Evolutionary conservation across 768 basidiomycete genomes (phyloP).

Genomic region (Rhodosporidiobolus odoratus): DNA sequence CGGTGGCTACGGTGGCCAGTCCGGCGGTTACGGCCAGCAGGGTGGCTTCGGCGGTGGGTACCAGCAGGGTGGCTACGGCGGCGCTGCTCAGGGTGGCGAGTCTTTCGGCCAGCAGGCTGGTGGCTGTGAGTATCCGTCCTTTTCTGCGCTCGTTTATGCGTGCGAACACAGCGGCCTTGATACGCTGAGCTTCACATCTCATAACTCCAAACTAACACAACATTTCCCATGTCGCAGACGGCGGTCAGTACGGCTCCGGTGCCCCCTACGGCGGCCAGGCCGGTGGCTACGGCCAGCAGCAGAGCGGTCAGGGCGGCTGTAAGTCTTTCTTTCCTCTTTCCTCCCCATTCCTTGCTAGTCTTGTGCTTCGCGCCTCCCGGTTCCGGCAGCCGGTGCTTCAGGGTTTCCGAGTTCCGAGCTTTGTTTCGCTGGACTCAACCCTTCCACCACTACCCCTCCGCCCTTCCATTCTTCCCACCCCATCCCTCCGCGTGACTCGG

Average conservation of each 20-base stretch:
- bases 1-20: slow-evolving; percentile 38
- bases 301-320: slow-evolving; percentile 30
- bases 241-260: slow-evolving; percentile 31
- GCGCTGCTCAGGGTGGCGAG: slow-evolving; percentile 24
- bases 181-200: not conserved
- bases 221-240: slow-evolving; percentile 15
- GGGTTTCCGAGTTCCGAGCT: not conserved
- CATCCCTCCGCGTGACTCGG: slow-evolving; percentile 2
- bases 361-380: not conserved
- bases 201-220: not conserved
- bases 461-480: not conserved
- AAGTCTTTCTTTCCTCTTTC: not conserved
- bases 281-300: slow-evolving; percentile 41
- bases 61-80: slow-evolving; percentile 35
- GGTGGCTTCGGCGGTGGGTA: slow-evolving; percentile 27
- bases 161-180: not conserved
- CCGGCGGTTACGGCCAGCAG: slow-evolving; percentile 40
- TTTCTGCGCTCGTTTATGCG: not conserved
- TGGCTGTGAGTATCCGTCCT: slow-evolving; percentile 18
- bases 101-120: slow-evolving; percentile 34
- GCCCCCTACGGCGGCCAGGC: slow-evolving; percentile 36
- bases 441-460: not conserved
- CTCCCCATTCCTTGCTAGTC: not conserved
- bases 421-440: not conserved
- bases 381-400: not conserved